These are phyloP conservation scores for Phlebopus sp. DNA, from an alignment of 1,284 basidiomycete genomes.

Conservation along the genomic window DNA sequence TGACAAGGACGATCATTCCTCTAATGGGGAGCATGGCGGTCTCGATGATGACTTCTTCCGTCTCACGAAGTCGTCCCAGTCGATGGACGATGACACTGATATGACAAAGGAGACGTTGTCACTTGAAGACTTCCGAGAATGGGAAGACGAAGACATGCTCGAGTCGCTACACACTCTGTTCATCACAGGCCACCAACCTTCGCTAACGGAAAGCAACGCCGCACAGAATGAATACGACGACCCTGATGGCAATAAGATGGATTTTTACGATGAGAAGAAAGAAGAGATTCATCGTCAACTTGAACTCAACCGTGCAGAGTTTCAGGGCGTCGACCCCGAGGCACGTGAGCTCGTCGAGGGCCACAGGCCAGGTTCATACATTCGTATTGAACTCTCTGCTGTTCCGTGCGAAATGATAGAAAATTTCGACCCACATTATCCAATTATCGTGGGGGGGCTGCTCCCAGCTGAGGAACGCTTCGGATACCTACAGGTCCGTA, in stretches of 20 bases:
- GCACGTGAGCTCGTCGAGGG: conserved; percentile 87
- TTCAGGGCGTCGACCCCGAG: conserved; percentile 77
- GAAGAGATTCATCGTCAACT: conserved; percentile 88
- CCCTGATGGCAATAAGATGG: conserved; percentile 71
- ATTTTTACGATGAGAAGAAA: conserved; percentile 92
- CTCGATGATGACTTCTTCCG: conserved; percentile 75
- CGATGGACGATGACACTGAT: conserved; percentile 62
- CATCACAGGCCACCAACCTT: conserved; percentile 72
- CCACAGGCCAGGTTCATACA: conserved; percentile 88
- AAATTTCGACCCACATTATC: conserved; percentile 89
- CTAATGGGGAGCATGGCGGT: conserved; percentile 32
- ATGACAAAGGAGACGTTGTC: conserved; percentile 62
- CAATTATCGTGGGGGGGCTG: conserved; percentile 92
- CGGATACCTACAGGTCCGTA: conserved; percentile 91
- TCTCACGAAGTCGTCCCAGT: conserved; percentile 42
- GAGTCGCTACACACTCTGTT: conserved; percentile 88
- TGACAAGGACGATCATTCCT: conserved; percentile 34
- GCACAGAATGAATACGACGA: conserved; percentile 74
- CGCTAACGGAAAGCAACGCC: conserved; percentile 32
- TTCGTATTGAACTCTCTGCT: conserved; percentile 83
- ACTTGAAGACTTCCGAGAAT: conserved; percentile 58
- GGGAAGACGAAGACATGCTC: conserved; percentile 83
- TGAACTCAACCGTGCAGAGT: conserved; percentile 84
- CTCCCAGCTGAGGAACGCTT: conserved; percentile 89
- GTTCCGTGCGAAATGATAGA: conserved; percentile 93